Conservation (phyloP, 2,329 filamentous ascomycete species). For the Chaetomiaceae sp. region DNA sequence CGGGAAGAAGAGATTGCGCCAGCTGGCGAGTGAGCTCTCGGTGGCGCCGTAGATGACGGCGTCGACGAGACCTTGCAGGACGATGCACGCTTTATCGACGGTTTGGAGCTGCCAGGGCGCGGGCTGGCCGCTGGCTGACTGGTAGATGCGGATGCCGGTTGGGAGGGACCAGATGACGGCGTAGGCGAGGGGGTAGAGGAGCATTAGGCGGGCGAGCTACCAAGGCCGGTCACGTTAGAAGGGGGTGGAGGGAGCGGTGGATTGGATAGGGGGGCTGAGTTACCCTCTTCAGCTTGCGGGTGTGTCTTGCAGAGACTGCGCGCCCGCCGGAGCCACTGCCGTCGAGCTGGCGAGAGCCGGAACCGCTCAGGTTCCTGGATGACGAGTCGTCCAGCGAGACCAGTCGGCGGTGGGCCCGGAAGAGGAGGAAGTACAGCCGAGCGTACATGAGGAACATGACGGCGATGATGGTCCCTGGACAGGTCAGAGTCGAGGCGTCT, state of each 20-base stretch:
- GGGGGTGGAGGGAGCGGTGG: neutral
- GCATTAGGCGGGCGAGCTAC: slow-evolving; percentile 39
- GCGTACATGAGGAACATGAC: slow-evolving; percentile 36
- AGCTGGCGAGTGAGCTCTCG: slow-evolving; percentile 20
- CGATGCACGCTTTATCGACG: slow-evolving; percentile 38
- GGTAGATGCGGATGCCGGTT: slow-evolving; percentile 38
- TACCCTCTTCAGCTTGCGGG: slow-evolving; percentile 26
- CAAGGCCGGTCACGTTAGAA: too few relatives aligned
- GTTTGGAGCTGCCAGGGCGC: slow-evolving; percentile 36
- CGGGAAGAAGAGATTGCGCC: slow-evolving; percentile 19
- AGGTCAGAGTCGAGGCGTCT: neutral
- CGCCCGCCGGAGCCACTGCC: slow-evolving; percentile 14
- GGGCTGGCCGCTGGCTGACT: slow-evolving; percentile 31
- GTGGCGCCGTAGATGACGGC: slow-evolving; percentile 37
- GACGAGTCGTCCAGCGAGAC: slow-evolving; percentile 7
- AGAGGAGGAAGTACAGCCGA: slow-evolving; percentile 37
- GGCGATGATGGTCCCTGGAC: slow-evolving; percentile 35
- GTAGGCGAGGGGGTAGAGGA: slow-evolving; percentile 40
- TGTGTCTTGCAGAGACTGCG: slow-evolving; percentile 7
- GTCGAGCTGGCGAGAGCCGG: slow-evolving; percentile 24
- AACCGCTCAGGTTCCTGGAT: slow-evolving; percentile 22
- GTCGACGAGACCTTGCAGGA: slow-evolving; percentile 39
- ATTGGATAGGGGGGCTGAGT: neutral
- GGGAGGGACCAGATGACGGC: slow-evolving; percentile 40
- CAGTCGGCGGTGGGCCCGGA: slow-evolving; percentile 35